phyloP scores from a whole-genome alignment of 306 rosid genomes.

The Dalbergia cultrata region DNA sequence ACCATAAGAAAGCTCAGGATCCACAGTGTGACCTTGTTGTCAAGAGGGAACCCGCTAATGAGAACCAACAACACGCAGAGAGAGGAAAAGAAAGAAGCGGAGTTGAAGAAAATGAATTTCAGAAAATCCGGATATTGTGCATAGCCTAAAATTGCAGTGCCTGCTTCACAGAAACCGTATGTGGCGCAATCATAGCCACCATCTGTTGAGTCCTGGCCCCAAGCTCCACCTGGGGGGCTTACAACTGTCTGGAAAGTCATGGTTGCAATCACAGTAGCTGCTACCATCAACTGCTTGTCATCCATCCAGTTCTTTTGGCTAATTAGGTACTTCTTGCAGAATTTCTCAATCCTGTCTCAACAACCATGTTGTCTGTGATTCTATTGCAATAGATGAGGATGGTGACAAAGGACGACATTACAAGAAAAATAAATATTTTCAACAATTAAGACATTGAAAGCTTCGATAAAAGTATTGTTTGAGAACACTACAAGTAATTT shows the following conservation, averaged over 20 bases:
- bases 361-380: not conserved
- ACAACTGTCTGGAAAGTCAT: constrained; percentile 52
- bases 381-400: not conserved
- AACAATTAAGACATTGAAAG: too few species aligned
- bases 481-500: too few species aligned
- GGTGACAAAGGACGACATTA: not conserved
- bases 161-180: constrained; percentile 43
- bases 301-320: constrained; percentile 41
- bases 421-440: too few species aligned
- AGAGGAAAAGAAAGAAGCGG: constrained; percentile 48
- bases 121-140: not conserved
- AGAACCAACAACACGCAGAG: constrained; percentile 47
- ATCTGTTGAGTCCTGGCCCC: constrained; percentile 25
- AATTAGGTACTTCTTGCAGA: constrained; percentile 33
- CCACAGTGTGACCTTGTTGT: constrained; percentile 42
- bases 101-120: constrained; percentile 35
- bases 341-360: constrained; percentile 30
- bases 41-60: constrained; percentile 49
- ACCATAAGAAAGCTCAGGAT: constrained; percentile 41
- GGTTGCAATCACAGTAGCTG: constrained; percentile 52
- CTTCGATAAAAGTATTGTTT: too few species aligned
- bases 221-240: constrained; percentile 57
- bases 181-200: not conserved
- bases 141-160: constrained; percentile 39
- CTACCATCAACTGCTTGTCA: constrained; percentile 45